phyloP scores from a whole-genome alignment of 1,139 yeast genomes.

The Saccharomyces hybrid region DNA sequence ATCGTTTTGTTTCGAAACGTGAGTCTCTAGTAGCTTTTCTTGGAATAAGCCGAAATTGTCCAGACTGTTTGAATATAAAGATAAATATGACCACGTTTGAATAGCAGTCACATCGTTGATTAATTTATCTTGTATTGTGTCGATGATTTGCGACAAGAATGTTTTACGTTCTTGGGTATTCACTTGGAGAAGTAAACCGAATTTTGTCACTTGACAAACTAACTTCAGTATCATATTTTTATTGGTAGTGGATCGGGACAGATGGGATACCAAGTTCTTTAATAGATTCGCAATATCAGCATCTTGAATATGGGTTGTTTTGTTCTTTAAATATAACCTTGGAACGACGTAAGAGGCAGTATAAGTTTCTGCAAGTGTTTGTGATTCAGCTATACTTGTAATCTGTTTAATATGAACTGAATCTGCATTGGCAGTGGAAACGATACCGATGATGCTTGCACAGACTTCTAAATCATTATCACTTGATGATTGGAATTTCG shows the following conservation, averaged over 20 bases:
- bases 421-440: conserved; percentile 42
- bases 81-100: conserved; percentile 47
- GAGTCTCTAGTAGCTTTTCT: conserved; percentile 47
- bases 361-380: conserved; percentile 29
- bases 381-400: not conserved
- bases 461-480: conserved; percentile 29
- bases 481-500: conserved; percentile 1
- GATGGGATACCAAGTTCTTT: not conserved
- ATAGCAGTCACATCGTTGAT: conserved; percentile 59
- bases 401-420: conserved; percentile 13
- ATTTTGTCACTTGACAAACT: conserved; percentile 50
- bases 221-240: conserved; percentile 39
- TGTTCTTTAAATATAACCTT: conserved; percentile 38
- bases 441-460: conserved; percentile 41
- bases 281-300: conserved; percentile 1
- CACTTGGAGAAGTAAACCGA: conserved; percentile 45
- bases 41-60: conserved; percentile 36
- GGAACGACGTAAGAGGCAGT: conserved; percentile 47
- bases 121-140: conserved; percentile 31
- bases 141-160: conserved; percentile 24
- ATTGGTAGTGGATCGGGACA: conserved; percentile 9
- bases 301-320: not conserved
- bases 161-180: conserved; percentile 13
- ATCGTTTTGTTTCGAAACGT: conserved; percentile 65
- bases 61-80: conserved; percentile 36